Base-by-base conservation (phyloP, 768 basidiomycete species). In the Vishniacozyma victoriae region DNA sequence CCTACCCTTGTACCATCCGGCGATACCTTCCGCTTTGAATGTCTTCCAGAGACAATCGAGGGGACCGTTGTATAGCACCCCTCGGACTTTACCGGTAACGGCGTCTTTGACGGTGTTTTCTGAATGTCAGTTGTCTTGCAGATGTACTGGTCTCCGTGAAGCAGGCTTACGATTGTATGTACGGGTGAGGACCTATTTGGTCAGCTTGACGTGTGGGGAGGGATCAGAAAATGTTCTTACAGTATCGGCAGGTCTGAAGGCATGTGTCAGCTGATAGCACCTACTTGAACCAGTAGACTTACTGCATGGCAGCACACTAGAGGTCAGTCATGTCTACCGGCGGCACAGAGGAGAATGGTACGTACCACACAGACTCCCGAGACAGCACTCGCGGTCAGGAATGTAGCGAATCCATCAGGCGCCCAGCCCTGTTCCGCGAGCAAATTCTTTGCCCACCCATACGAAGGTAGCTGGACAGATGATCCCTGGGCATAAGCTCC, bases 31-130 rank as follows among this genome's bases (percentile, higher is more conserved):
- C 0, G 84, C 76, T 67, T 83, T 83, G 57, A 87, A 79, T 0
- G 95, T 99, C 77, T 95, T 96, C 87, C 86, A 93, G 41, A 99
- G 75, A 74, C 93, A 96, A 61, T 96, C 91, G 60, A 96, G 83
- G 3, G 92, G 92, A 64, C 86, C 91, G 70, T 79, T 86, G 74
- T 97, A 95, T 16, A 92, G 73, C 1, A 81, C 75, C 12, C 90
- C 92, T 54, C 81, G 37, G 5, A 61, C 64, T 36, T 60, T 54
- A 9, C 72, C 72, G 14, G 70, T 65, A n/a, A 67, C 48, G 5
- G 71, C 61, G 42, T 67, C 69, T 40, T 57, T 64, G 44, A 70
- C 52, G 12, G 72, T 73, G 18, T 68, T 64, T 57, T 73, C 66
- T 65, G 46, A 5, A 41, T 47, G 37, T 41, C n/a, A 37, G 46